phyloP scores from a whole-genome alignment of 257 asterid species.

The Petunia secreta region DNA sequence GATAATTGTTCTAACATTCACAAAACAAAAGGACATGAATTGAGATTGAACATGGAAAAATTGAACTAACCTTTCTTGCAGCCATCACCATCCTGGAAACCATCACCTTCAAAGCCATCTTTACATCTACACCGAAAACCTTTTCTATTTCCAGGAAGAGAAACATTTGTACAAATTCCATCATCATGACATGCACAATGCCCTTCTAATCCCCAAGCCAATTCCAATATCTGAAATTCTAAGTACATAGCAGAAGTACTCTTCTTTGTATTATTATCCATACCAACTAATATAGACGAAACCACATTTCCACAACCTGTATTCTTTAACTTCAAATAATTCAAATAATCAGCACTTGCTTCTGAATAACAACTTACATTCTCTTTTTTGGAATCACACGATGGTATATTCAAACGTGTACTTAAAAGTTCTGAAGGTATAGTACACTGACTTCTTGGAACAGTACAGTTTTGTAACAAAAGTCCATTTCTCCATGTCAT shows the following conservation, averaged over 20 bases:
- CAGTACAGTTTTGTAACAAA: constrained; percentile 56
- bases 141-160: not conserved
- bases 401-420: constrained; percentile 22
- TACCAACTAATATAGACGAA: constrained; percentile 50
- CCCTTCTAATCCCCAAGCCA: constrained; percentile 85
- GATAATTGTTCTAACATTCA: not conserved
- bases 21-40: not conserved
- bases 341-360: constrained; percentile 40
- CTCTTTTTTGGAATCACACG: constrained; percentile 34
- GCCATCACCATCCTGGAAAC: constrained; percentile 52
- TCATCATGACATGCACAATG: constrained; percentile 45
- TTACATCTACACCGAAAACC: constrained; percentile 73
- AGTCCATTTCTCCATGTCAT: constrained; percentile 67
- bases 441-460: constrained; percentile 39
- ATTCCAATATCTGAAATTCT: constrained; percentile 64
- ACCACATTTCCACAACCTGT: constrained; percentile 42
- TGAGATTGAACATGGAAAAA: not conserved
- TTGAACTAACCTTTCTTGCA: constrained; percentile 65
- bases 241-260: constrained; percentile 38
- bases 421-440: constrained; percentile 15
- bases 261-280: not conserved
- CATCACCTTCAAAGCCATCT: constrained; percentile 73
- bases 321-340: constrained; percentile 29
- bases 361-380: constrained; percentile 51
- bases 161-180: constrained; percentile 47